Base-by-base conservation (phyloP, 2,329 filamentous ascomycete species). In the Ophiostoma triangulosporum region DNA sequence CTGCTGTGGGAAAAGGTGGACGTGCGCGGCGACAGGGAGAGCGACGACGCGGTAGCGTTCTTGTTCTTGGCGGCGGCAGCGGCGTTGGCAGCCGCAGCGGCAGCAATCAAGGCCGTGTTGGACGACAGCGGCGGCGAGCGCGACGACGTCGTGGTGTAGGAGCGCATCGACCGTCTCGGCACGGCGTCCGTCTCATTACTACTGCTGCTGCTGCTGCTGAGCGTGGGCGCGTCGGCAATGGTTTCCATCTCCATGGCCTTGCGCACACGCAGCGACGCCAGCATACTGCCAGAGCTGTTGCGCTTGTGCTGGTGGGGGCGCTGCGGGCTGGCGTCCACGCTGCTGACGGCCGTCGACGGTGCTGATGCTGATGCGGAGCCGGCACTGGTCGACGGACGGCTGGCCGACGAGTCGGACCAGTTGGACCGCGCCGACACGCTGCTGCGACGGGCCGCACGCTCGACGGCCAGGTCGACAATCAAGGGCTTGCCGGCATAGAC, bases 401-500 rank as follows among this genome's bases (percentile, higher is more conserved):
- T 54, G 43, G 29, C 22, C 6, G 51, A 35, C 8, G 48, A 48
- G 31, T 35, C 57, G 14, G 59, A 56, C 7, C 64, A 63, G n/a
- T 54, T 61, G 53, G 40, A 66, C 48, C 24, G 54, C 24, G 24
- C 43, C 50, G 17, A 45, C 64, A 54, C 17, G 46, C 54, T 66
- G 63, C n/a, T 67, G 66, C 48, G 56, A 24, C 57, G 54, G 20
- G 50, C 32, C 9, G 57, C 54, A 53, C 54, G 56, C 50, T 56
- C 38, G 8, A 27, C 22, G 12, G 64, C 63, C 12, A 81, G 66
- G 58, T 80, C 68, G 55, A 80, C 70, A 12, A 83, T 70, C 46
- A 71, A 75, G 4, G 80, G 80, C 66, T 78, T 81, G 55, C 78
- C 78, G 3, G 75, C 70, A 56, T 75, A 80, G 54, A 80, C 69